phyloP scores from a whole-genome alignment of 2,329 filamentous ascomycete genomes.

The Exophiala alcalophila region DNA sequence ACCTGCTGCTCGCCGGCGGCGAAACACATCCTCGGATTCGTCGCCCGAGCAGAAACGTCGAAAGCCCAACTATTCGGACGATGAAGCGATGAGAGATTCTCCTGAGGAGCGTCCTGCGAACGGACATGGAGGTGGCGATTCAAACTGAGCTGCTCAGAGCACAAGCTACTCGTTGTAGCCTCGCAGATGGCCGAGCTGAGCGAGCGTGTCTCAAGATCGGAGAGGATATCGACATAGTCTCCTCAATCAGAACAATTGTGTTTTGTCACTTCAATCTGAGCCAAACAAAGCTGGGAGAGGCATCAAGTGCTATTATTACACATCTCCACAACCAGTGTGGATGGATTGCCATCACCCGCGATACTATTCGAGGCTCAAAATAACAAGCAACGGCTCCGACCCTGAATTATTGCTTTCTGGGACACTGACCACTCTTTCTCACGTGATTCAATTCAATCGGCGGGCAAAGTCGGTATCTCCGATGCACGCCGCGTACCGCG shows the following conservation, averaged over 20 bases:
- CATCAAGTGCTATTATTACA: too few relatives aligned
- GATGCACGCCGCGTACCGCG: background rate
- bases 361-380: too few relatives aligned
- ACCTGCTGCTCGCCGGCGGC: slow-evolving; percentile 41
- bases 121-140: slow-evolving; percentile 30
- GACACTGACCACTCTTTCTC: too few relatives aligned
- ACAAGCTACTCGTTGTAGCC: too few relatives aligned
- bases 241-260: background rate
- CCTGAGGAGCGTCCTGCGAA: slow-evolving; percentile 9
- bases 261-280: background rate
- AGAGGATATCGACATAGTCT: too few relatives aligned
- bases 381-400: too few relatives aligned
- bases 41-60: slow-evolving; percentile 43
- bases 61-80: slow-evolving; percentile 35
- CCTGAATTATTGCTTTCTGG: too few relatives aligned
- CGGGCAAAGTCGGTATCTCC: slow-evolving; percentile 14
- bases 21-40: slow-evolving; percentile 44
- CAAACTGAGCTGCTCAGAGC: slow-evolving; percentile 31
- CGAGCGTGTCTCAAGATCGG: too few relatives aligned
- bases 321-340: too few relatives aligned
- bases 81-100: slow-evolving; percentile 9
- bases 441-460: slow-evolving; percentile 1
- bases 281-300: too few relatives aligned
- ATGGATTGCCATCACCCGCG: too few relatives aligned
- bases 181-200: too few relatives aligned